phyloP scores from a whole-genome alignment of 2,329 filamentous ascomycete species.

The Cladosporium oxysporum region DNA sequence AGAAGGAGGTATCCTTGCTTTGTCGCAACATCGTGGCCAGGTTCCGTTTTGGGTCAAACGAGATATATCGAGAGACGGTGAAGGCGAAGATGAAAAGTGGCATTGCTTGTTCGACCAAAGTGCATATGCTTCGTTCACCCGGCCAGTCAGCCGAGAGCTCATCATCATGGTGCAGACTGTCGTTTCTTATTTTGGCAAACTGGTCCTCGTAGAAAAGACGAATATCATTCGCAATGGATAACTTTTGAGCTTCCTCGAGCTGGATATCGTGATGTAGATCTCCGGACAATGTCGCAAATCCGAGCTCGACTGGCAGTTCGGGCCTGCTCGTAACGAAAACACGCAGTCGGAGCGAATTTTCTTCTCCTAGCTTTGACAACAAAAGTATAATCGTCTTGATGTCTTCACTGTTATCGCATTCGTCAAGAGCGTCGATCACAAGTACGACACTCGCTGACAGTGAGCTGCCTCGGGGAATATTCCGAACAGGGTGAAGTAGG shows the following conservation, averaged over 20 bases:
- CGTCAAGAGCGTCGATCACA: constrained; percentile 38
- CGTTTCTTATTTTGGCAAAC: background rate
- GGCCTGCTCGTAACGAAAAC: constrained; percentile 32
- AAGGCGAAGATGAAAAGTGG: constrained; percentile 4
- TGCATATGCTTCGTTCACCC: background rate
- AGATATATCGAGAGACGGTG: background rate
- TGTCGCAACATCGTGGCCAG: background rate
- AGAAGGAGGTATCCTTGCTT: background rate
- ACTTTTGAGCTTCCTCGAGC: constrained; percentile 26
- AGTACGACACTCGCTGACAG: background rate
- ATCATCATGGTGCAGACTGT: background rate
- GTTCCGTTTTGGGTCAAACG: background rate
- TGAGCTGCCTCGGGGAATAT: background rate
- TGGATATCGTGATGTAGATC: constrained; percentile 24
- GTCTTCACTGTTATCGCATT: constrained; percentile 30
- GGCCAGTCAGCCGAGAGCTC: background rate
- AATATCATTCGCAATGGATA: constrained; percentile 34
- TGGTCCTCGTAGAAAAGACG: constrained; percentile 25
- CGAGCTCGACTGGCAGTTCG: constrained; percentile 26
- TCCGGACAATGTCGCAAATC: constrained; percentile 22
- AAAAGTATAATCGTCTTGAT: constrained; percentile 23
- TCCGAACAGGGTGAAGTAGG: constrained; percentile 19
- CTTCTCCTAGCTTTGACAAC: constrained; percentile 20
- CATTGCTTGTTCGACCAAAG: background rate
- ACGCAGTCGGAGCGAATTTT: constrained; percentile 23